Base-by-base conservation (phyloP, 768 basidiomycete genomes). In the Pulveroboletus sp. region DNA sequence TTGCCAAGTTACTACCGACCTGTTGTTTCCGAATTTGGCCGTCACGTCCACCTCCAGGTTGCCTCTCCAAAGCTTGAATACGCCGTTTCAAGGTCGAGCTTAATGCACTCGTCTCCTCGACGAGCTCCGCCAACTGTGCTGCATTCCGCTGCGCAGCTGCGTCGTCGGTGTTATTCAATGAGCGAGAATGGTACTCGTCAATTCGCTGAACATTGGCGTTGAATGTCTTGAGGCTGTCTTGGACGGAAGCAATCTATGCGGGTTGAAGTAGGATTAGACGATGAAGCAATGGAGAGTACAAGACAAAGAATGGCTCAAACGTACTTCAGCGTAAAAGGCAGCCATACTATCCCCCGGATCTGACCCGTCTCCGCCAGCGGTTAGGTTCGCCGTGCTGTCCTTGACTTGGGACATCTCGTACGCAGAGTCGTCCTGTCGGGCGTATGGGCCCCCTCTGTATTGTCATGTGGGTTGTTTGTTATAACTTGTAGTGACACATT, bases 21-120 rank as follows among this genome's bases (percentile, higher is more conserved):
- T 91, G 89, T 59, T 89, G 84, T 63, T 81, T 86, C 53, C 87
- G 82, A 54, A 88, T 81, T 58, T 86, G 80, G 19, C 78, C 84
- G 52, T 87, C 84, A 47, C 83, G 82, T 24, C 61, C 66, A 24
- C 81, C 75, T n/a, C 79, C 80, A 21, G 82, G 79, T 60, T 83
- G 80, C 32, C 78, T 73, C 64, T 89, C 84, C 54, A 93, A 61
- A 1, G 79, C 76, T 64, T 90, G 82, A 60, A 93, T 78, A 40
- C 86, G 77, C 17, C 75, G 74, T 69, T 92, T 92, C 49, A 93
- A 72, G 5, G 75, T 76, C 14, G 75, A 69, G 55, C 87, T 87
- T 25, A 91, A 67, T 6, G 79, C 76, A 49, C 88, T 82, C 2
- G 90, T 91, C 47, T 89, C 81, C 27, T 73, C 75, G 8, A 90